Base-by-base conservation (phyloP, 2,329 filamentous ascomycete genomes). In the Trichoderma sp. region DNA sequence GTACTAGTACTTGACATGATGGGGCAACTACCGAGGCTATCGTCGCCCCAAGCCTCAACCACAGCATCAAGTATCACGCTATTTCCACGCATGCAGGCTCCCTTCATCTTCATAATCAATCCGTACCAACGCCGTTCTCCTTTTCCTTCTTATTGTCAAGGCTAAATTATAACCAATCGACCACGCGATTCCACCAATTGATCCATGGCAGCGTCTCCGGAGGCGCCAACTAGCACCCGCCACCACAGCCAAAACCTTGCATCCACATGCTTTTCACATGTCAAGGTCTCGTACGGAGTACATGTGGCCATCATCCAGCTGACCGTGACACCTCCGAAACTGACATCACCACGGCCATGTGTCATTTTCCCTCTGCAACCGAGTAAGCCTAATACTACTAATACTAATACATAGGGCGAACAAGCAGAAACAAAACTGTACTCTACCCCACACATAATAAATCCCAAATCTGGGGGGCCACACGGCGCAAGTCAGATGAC, bases 211-310 rank as follows among this genome's bases (percentile, higher is more conserved):
- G 5, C 2, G 8, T n/a, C 15, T 42, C 22, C 56, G 32, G 13
- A 4, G 34, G 45, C 32, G 25, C 27, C 35, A 27, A 37, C 50
- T 54, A 42, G 27, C 15, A 34, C 52, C 34, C n/a, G 57, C 39
- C 37, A 34, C 52, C 27, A 34, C 52, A 10, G n/a, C 39, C 22
- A 50, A 50, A 50, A 35, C 39, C 25, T 37, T 34, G 19, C 42
- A 52, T 25, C 61, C 61, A 64, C 61, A 65, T 65, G 61, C 50
- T 65, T 65, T 48, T 65, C 61, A 65, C 61, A 65, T 65, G 61
- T 39, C 50, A 65, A 56, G 32, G 29, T 22, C 29, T 29, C 48
- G 22, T 5, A 54, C n/a, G 22, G 19, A n/a, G 17, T 25, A n/a
- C 53, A 37, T n/a, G n/a, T n/a, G n/a, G 17, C 39, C 50, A 12